These are phyloP conservation scores for Gynochthodes officinalis DNA, from an alignment of 257 asterid species.

Conservation along the genomic window DNA sequence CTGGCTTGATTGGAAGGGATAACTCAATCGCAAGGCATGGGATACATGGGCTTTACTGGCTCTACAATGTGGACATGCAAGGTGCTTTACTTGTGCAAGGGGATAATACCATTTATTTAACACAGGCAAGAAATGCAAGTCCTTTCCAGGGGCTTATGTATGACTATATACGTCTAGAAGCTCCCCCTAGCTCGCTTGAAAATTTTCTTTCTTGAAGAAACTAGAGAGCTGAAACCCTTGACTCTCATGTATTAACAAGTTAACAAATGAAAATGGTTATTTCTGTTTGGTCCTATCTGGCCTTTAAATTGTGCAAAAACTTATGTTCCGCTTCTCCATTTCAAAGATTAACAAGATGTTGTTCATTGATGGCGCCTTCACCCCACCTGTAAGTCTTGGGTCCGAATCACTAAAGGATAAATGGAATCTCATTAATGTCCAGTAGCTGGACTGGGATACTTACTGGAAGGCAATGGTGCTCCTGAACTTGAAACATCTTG, in stretches of 20 bases:
- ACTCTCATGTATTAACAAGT: not conserved
- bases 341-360: too few species aligned
- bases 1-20: conserved; percentile 68
- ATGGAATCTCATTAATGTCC: too few species aligned
- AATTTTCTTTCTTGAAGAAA: conserved; percentile 6
- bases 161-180: conserved; percentile 69
- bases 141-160: conserved; percentile 72
- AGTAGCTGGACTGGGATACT: too few species aligned
- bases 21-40: conserved; percentile 84
- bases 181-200: conserved; percentile 25
- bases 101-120: conserved; percentile 48
- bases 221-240: not conserved
- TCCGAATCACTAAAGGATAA: too few species aligned
- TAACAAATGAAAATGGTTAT: not conserved
- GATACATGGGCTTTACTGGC: conserved; percentile 73
- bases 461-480: too few species aligned
- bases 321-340: too few species aligned
- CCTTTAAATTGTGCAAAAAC: not conserved
- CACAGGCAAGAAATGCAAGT: conserved; percentile 48
- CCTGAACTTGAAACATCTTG: too few species aligned
- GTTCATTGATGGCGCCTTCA: too few species aligned
- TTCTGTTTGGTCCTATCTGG: not conserved
- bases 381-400: too few species aligned
- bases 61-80: conserved; percentile 47
- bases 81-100: conserved; percentile 38